Evolutionary conservation across 2,329 filamentous ascomycete species (phyloP), one percentile per base, ranked within the genome.

Genomic region (Nemania serpens): DNA sequence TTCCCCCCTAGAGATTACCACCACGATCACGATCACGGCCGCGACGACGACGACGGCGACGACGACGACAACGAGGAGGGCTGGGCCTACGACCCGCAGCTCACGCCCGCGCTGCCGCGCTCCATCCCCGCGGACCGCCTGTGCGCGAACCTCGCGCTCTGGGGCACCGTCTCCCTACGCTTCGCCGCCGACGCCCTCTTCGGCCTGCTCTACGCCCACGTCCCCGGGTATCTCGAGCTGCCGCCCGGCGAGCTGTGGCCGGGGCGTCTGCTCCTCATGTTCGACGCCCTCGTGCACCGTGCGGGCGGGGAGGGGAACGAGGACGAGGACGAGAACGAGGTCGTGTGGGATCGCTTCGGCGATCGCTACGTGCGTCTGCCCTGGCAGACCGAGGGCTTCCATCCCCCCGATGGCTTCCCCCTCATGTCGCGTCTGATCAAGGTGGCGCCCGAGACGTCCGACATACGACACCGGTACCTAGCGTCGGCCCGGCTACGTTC

Each of bases 51-150:
- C 11, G 54, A n/a, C 7, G n/a, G 55, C 1, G 29, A 4, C 5
- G 12, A 36, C 17, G 25, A 3, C 4, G 63, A 65, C 25, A 34
- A 52, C 5, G 57, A 63, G 7, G 60, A 64, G 1, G 71, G 71
- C 11, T 74, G 71, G 71, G 36, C 68, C 3, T 75, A 67, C 56
- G 72, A 74, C 36, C 72, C 73, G 1, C 64, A 71, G 22, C 62
- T 75, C 6, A 66, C 41, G 33, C 70, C 66, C 2, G 15, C 12
- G 1, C 55, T 71, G 0, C 67, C 69, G 1, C 10, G 29, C 1
- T 36, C 55, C 11, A 71, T 73, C 9, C 60, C 58, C 3, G 13
- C 18, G 11, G 45, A 49, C n/a, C 61, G 63, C 2, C 59, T 69
- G 22, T 74, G 72, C 48, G 46, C 69, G 5, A 62, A 58, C 34